These are phyloP conservation scores for Coemansia sp. DNA, from an alignment of 192 early-diverging fungal species.

Conservation along the genomic window DNA sequence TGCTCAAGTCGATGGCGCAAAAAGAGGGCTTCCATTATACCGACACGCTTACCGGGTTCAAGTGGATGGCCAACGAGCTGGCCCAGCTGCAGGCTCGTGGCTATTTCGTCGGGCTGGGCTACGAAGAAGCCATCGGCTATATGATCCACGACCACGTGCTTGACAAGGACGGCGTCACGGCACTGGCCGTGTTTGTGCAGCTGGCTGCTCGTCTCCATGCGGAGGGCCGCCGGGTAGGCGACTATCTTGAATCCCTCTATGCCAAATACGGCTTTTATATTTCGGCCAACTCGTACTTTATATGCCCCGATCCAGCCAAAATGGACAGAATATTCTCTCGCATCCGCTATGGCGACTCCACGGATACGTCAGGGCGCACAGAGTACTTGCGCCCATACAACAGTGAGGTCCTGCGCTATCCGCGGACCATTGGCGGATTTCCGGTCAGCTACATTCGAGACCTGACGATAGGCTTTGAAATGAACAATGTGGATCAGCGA, in stretches of 20 bases:
- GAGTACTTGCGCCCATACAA: slow-evolving; percentile 9
- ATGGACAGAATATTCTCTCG: slow-evolving; percentile 73
- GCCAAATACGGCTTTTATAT: slow-evolving; percentile 79
- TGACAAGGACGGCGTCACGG: slow-evolving; percentile 93
- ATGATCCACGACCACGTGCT: slow-evolving; percentile 73
- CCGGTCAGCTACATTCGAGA: slow-evolving; percentile 76
- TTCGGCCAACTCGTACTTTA: slow-evolving; percentile 84
- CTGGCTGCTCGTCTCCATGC: slow-evolving; percentile 65
- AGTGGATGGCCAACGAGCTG: slow-evolving; percentile 88
- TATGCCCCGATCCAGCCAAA: slow-evolving; percentile 70
- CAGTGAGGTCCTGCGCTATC: slow-evolving; percentile 63
- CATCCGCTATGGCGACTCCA: slow-evolving; percentile 60
- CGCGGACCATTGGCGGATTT: slow-evolving; percentile 64
- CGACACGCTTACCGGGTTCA: slow-evolving; percentile 94
- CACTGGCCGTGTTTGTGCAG: slow-evolving; percentile 77
- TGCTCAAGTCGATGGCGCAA: slow-evolving; percentile 72
- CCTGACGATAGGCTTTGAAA: slow-evolving; percentile 86
- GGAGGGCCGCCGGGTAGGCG: slow-evolving; percentile 58
- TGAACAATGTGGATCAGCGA: slow-evolving; percentile 48
- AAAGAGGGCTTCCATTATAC: slow-evolving; percentile 78
- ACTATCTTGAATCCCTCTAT: slow-evolving; percentile 74
- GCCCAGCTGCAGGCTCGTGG: slow-evolving; percentile 65
- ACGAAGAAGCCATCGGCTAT: slow-evolving; percentile 94
- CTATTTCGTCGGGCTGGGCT: slow-evolving; percentile 74
- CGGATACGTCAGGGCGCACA: slow-evolving; percentile 15